phyloP scores from a whole-genome alignment of 2,329 filamentous ascomycete genomes.

The Dactylellina cionopaga region DNA sequence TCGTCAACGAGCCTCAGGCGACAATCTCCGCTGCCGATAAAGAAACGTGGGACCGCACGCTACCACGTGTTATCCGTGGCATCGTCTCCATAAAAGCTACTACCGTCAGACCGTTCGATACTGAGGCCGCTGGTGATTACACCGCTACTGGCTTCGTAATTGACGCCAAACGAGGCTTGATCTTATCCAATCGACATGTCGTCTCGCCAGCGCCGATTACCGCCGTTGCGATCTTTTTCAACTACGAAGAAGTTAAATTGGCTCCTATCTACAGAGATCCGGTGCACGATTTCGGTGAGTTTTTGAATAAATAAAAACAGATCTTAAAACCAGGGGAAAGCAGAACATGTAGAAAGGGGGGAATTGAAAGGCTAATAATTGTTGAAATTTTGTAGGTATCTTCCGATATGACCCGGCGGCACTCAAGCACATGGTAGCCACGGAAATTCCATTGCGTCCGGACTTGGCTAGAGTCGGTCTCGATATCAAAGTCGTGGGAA shows the following conservation, averaged over 20 bases:
- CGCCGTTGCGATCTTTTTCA: slow-evolving; percentile 57
- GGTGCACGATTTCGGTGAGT: slow-evolving; percentile 57
- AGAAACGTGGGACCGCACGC: slow-evolving; percentile 57
- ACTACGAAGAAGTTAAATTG: slow-evolving; percentile 57
- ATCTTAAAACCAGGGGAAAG: too few relatives aligned
- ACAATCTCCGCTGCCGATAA: slow-evolving; percentile 54
- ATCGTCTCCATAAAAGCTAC: slow-evolving; percentile 58
- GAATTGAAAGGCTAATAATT: not conserved
- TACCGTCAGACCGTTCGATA: slow-evolving; percentile 57
- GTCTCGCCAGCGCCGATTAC: slow-evolving; percentile 57
- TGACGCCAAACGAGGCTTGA: slow-evolving; percentile 56
- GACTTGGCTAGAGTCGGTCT: slow-evolving; percentile 57
- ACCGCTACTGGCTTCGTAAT: slow-evolving; percentile 58
- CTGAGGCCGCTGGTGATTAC: slow-evolving; percentile 57
- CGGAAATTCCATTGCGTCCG: slow-evolving; percentile 57
- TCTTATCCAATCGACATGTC: slow-evolving; percentile 57
- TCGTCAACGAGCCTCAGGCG: slow-evolving; percentile 48
- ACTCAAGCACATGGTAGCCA: slow-evolving; percentile 57
- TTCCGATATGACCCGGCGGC: slow-evolving; percentile 57
- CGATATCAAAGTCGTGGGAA: slow-evolving; percentile 58
- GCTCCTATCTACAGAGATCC: slow-evolving; percentile 57
- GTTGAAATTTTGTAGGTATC: slow-evolving; percentile 30
- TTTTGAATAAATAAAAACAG: not conserved
- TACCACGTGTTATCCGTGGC: slow-evolving; percentile 56
- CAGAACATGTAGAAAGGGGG: too few relatives aligned